These are phyloP conservation scores for Metschnikowia shivogae DNA, from an alignment of 805 yeast genomes.

Conservation along the genomic window DNA sequence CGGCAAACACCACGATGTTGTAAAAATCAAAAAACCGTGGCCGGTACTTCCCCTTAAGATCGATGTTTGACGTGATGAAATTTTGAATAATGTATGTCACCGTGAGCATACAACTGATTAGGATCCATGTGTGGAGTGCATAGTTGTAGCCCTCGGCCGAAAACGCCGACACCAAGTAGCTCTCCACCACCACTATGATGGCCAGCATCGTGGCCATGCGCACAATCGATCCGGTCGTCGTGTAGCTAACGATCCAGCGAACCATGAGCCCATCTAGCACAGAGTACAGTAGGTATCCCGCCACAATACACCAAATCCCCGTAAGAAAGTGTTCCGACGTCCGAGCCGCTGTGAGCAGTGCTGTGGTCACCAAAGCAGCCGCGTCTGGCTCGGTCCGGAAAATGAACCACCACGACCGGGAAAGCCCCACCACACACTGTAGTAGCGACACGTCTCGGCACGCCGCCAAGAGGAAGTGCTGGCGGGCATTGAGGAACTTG, in stretches of 20 bases:
- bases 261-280: constrained; percentile 87
- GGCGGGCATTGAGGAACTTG: constrained; percentile 66
- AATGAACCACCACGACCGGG: constrained; percentile 42
- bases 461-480: constrained; percentile 71
- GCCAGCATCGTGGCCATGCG: constrained; percentile 82
- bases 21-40: constrained; percentile 79
- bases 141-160: constrained; percentile 65
- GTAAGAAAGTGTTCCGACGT: constrained; percentile 77
- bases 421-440: constrained; percentile 57
- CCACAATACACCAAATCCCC: constrained; percentile 89
- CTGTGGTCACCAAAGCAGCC: constrained; percentile 7
- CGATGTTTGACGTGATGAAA: constrained; percentile 76
- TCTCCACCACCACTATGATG: constrained; percentile 65
- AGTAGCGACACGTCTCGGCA: constrained; percentile 74
- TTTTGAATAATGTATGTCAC: constrained; percentile 78
- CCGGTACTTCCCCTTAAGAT: constrained; percentile 41
- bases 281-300: constrained; percentile 78
- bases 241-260: constrained; percentile 90
- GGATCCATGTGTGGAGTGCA: constrained; percentile 85
- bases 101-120: constrained; percentile 82
- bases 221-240: constrained; percentile 81
- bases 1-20: constrained; percentile 90
- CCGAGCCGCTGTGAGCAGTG: constrained; percentile 51
- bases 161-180: constrained; percentile 60
- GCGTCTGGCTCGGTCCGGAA: constrained; percentile 6